These are phyloP conservation scores for Phytophthora agathidicida DNA, from an alignment of 352 stramenopile genomes.

Conservation along the genomic window DNA sequence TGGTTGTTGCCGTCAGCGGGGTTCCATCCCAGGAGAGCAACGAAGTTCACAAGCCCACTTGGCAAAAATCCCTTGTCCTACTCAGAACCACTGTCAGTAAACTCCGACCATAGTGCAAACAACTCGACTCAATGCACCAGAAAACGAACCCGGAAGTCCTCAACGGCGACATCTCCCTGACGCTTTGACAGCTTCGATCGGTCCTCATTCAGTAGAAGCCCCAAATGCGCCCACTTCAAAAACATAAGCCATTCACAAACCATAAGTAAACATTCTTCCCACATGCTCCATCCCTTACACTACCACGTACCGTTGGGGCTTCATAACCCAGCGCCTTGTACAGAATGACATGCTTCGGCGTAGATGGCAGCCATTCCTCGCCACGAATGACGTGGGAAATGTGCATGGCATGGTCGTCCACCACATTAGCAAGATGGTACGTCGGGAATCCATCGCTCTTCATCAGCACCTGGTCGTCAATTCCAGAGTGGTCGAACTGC, in stretches of 20 bases:
- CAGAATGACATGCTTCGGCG: constrained; percentile 91
- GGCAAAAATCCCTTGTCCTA: constrained; percentile 95
- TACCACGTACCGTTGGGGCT: constrained; percentile 50
- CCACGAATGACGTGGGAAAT: constrained; percentile 98
- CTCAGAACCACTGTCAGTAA: background rate
- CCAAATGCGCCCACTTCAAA: constrained; percentile 86
- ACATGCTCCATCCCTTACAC: background rate
- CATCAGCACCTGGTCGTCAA: constrained; percentile 93
- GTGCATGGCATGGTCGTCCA: constrained; percentile 97
- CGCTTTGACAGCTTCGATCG: constrained; percentile 98
- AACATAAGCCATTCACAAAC: background rate
- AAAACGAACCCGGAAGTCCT: constrained; percentile 93
- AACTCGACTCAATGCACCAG: background rate
- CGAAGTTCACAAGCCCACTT: constrained; percentile 97
- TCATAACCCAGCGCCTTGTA: constrained; percentile 90
- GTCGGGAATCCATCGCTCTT: constrained; percentile 94
- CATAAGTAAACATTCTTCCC: constrained; percentile 6
- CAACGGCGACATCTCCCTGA: constrained; percentile 96
- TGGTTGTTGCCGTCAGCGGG: constrained; percentile 94
- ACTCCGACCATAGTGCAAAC: background rate
- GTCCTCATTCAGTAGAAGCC: constrained; percentile 97
- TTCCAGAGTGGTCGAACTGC: constrained; percentile 84
- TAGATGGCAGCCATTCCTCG: constrained; percentile 94
- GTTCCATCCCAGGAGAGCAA: constrained; percentile 98
- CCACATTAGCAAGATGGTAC: constrained; percentile 93